These are phyloP conservation scores for Boletus rubropictus DNA, from an alignment of 768 basidiomycete genomes.

Conservation along the genomic window DNA sequence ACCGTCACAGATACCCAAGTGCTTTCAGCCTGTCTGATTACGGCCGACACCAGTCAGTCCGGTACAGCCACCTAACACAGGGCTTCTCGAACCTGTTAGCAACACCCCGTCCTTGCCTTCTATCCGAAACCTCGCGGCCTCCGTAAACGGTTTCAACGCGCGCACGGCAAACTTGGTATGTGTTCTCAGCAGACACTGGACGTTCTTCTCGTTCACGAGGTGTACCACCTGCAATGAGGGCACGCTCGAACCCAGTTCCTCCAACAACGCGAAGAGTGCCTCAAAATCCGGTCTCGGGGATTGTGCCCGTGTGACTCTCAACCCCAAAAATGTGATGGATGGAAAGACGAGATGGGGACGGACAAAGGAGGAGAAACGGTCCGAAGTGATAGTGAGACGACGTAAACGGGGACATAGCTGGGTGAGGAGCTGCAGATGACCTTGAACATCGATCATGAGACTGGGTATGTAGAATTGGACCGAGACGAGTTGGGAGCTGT, in stretches of 20 bases:
- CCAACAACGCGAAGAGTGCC: constrained; percentile 11
- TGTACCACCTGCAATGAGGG: constrained; percentile 22
- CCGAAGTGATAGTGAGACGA: constrained; percentile 16
- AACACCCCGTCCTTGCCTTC: constrained; percentile 21
- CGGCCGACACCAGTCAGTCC: background rate
- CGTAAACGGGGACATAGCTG: constrained; percentile 14
- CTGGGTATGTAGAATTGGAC: constrained; percentile 7
- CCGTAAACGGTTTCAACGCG: constrained; percentile 9
- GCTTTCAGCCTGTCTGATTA: constrained; percentile 13
- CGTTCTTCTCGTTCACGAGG: constrained; percentile 13
- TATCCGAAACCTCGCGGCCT: constrained; percentile 9
- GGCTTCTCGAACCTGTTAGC: constrained; percentile 16
- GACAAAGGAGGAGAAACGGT: background rate
- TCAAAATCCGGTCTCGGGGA: background rate
- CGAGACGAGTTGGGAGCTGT: constrained; percentile 15
- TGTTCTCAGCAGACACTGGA: constrained; percentile 14
- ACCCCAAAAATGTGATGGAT: constrained; percentile 15
- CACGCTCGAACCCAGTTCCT: constrained; percentile 1
- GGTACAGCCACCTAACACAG: background rate
- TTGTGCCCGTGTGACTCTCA: constrained; percentile 6
- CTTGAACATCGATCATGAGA: background rate
- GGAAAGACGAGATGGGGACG: constrained; percentile 4
- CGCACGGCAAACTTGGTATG: constrained; percentile 10
- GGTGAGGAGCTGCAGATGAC: constrained; percentile 6
- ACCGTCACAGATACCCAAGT: constrained; percentile 1